A percentile compares a stretch with the other conserved stretches of the same genome.
Conservation (phyloP, 2,329 filamentous ascomycete genomes). For the Cercospora sp. region DNA sequence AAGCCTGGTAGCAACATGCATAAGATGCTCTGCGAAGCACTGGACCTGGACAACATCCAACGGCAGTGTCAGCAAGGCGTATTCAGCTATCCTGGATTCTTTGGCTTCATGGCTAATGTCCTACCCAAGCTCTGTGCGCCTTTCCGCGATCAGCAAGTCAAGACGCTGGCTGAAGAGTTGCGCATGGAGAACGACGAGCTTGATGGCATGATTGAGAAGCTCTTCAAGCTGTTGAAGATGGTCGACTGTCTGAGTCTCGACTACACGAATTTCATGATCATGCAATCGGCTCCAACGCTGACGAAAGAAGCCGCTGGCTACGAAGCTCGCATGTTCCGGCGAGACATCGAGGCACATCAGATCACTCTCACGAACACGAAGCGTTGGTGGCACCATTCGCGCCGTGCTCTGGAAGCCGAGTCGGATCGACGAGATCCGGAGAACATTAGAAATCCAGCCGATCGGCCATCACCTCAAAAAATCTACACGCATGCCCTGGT, state of each 20-base stretch:
- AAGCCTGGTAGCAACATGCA: constrained; percentile 72
- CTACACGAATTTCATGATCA: constrained; percentile 78
- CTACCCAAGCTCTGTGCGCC: constrained; percentile 79
- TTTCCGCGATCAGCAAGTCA: constrained; percentile 74
- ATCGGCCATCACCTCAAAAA: constrained; percentile 65
- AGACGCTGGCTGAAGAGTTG: constrained; percentile 63
- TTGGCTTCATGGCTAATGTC: constrained; percentile 71
- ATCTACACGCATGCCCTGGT: constrained; percentile 76
- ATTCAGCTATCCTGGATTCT: constrained; percentile 81
- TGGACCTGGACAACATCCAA: constrained; percentile 70
- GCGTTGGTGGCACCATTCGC: constrained; percentile 65
- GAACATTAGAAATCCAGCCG: constrained; percentile 61
- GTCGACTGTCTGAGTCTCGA: constrained; percentile 78
- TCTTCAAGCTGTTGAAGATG: constrained; percentile 72
- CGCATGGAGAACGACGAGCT: constrained; percentile 41
- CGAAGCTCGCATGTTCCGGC: constrained; percentile 69
- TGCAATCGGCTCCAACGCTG: constrained; percentile 68
- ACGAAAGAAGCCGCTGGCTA: constrained; percentile 71
- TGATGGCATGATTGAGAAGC: constrained; percentile 70
- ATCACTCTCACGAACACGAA: constrained; percentile 61
- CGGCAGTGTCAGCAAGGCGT: constrained; percentile 68
- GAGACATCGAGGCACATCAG: constrained; percentile 60
- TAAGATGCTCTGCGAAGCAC: constrained; percentile 69
- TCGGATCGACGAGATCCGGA: constrained; percentile 68
- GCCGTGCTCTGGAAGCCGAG: constrained; percentile 65